These are phyloP conservation scores for Umbelopsis sp. DNA, from an alignment of 371 early-diverging fungal genomes.

Conservation along the genomic window DNA sequence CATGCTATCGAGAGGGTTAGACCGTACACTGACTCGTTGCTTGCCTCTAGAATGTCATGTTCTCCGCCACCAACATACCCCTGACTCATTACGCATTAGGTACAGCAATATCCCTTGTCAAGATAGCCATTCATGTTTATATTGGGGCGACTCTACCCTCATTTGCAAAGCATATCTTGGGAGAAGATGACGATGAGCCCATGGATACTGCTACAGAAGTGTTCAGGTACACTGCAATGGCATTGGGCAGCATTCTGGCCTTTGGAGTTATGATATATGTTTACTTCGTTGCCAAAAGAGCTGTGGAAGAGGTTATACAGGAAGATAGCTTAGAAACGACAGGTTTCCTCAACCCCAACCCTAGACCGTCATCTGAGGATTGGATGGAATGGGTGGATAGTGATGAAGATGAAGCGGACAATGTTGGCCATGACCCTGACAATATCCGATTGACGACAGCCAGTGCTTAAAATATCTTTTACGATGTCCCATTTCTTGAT, in stretches of 20 bases:
- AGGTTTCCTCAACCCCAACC: conserved; percentile 29
- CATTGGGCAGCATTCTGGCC: conserved; percentile 50
- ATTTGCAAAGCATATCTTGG: conserved; percentile 51
- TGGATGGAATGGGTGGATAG: conserved; percentile 37
- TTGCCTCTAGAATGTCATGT: conserved; percentile 54
- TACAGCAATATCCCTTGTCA: conserved; percentile 67
- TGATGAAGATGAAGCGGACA: conserved; percentile 27
- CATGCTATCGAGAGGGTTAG: no score
- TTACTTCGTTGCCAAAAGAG: conserved; percentile 55
- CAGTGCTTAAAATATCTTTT: background rate
- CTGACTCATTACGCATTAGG: conserved; percentile 58
- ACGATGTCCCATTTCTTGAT: background rate
- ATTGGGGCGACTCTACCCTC: conserved; percentile 73
- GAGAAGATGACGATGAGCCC: conserved; percentile 51
- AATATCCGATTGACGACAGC: background rate
- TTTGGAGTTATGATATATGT: conserved; percentile 64
- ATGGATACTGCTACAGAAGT: conserved; percentile 17
- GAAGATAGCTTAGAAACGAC: conserved; percentile 24
- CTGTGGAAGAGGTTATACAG: conserved; percentile 47
- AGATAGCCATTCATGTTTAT: conserved; percentile 71
- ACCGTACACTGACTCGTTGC: background rate
- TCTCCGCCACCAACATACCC: conserved; percentile 67
- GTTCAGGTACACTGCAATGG: conserved; percentile 39
- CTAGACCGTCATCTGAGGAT: conserved; percentile 21
- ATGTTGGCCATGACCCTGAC: background rate